Conservation (phyloP, 495 filamentous ascomycete genomes). For the Cercophora newfieldiana region DNA sequence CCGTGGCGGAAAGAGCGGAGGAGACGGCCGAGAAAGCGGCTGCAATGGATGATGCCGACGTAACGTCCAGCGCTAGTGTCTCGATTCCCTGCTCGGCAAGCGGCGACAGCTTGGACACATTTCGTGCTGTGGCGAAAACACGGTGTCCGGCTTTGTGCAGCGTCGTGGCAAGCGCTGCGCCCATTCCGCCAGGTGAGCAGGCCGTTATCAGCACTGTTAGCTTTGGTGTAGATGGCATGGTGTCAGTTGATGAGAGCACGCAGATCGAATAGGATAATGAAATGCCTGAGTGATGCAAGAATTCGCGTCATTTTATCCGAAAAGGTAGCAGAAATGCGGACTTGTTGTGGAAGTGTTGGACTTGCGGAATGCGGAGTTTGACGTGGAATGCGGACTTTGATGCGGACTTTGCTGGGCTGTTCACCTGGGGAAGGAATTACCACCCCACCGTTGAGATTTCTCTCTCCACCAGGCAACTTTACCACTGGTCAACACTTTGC, state of each 20-base stretch:
- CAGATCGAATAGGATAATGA: no score
- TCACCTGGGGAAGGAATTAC: no score
- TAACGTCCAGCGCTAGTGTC: slow-evolving; percentile 51
- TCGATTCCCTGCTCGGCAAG: slow-evolving; percentile 41
- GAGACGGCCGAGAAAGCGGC: slow-evolving; percentile 4
- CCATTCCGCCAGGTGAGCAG: slow-evolving; percentile 7
- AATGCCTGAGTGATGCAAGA: no score
- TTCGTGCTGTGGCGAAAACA: slow-evolving; percentile 59
- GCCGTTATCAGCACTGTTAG: slow-evolving; percentile 7
- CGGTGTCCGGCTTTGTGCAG: slow-evolving; percentile 40
- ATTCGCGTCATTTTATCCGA: no score
- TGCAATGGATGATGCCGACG: slow-evolving; percentile 40
- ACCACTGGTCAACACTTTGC: no score
- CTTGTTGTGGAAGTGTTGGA: no score
- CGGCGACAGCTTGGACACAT: slow-evolving; percentile 41
- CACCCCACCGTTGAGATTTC: no score
- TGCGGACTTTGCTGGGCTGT: no score
- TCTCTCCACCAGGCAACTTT: no score
- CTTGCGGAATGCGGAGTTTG: no score
- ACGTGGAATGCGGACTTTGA: no score
- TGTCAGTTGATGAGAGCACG: not conserved
- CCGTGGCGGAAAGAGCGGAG: slow-evolving; percentile 34
- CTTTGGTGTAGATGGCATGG: not conserved
- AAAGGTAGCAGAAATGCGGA: no score
- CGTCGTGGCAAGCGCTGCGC: slow-evolving; percentile 7